Percentiles rank a stretch among this genome's conserved stretches.
Evolutionary conservation across 208 protist genomes (phyloP).

Genomic region (Eutreptiella sp.): DNA sequence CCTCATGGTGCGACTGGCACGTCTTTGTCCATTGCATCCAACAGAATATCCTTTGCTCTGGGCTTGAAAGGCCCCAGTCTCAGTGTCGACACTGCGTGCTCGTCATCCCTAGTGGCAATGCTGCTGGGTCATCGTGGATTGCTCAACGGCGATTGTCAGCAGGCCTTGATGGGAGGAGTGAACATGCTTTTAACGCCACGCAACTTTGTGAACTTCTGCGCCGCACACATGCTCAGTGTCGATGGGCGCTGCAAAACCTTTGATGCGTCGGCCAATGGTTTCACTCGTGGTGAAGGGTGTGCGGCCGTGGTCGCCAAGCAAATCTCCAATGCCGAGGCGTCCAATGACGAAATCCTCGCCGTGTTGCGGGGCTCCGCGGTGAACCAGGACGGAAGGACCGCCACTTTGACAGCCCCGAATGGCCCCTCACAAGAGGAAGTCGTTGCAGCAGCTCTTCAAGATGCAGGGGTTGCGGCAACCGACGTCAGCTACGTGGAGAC

Average conservation of each 20-base stretch:
- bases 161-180: conserved; percentile 21
- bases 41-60: conserved; percentile 46
- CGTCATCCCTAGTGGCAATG: conserved; percentile 53
- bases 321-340: conserved; percentile 6
- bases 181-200: conserved; percentile 39
- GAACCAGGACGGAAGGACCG: conserved; percentile 50
- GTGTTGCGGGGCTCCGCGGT: conserved; percentile 37
- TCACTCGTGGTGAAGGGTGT: conserved; percentile 52
- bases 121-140: conserved; percentile 44
- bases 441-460: conserved; percentile 20
- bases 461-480: conserved; percentile 5
- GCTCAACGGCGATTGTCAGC: not conserved
- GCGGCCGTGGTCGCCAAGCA: conserved; percentile 49
- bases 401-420: conserved; percentile 36
- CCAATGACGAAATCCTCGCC: conserved; percentile 11
- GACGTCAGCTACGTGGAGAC: conserved; percentile 43
- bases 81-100: conserved; percentile 64
- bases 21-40: conserved; percentile 16
- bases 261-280: conserved; percentile 61
- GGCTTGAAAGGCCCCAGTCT: conserved; percentile 53
- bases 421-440: conserved; percentile 34
- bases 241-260: conserved; percentile 57
- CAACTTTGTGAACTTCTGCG: conserved; percentile 32
- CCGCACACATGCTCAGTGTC: conserved; percentile 36
- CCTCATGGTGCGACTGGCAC: conserved; percentile 5